A percentile compares a stretch with the other conserved stretches of the same genome.
phyloP scores from a whole-genome alignment of 495 filamentous ascomycete genomes.

The Aspergillus sparsus region DNA sequence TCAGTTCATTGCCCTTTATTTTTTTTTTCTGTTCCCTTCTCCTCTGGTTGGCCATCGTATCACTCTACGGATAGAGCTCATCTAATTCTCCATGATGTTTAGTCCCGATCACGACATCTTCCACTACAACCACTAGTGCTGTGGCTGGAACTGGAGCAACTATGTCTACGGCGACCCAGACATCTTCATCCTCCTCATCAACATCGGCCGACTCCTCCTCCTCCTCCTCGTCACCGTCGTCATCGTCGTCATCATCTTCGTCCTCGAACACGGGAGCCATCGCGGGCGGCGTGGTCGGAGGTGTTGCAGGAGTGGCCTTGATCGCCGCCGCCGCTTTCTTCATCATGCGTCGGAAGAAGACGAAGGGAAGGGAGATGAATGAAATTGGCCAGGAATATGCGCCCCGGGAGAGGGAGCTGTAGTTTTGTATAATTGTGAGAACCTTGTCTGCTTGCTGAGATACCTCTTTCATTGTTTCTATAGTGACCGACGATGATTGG shows the following conservation, averaged over 20 bases:
- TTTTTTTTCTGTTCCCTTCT: not conserved
- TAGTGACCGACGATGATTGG: no score
- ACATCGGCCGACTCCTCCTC: not conserved
- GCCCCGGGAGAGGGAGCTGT: not conserved
- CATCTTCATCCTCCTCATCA: not conserved
- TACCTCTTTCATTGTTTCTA: no score
- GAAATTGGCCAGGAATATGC: not conserved
- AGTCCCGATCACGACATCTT: no score
- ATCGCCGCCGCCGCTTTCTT: not conserved
- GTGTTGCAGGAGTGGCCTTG: constrained; percentile 2
- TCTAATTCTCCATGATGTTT: no score
- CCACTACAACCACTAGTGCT: no score
- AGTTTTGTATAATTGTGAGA: not conserved
- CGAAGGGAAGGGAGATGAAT: not conserved
- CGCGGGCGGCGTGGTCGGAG: constrained; percentile 9
- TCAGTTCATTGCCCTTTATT: not conserved
- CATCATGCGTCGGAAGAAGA: not conserved
- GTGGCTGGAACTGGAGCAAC: no score
- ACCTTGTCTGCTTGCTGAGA: no score
- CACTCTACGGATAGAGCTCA: not conserved
- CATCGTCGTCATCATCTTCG: not conserved
- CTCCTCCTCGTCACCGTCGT: not conserved
- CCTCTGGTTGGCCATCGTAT: not conserved
- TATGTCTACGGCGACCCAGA: no score
- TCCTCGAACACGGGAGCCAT: constrained; percentile 2